Base-by-base conservation (phyloP, 306 rosid genomes). In the Dryas octopetala region DNA sequence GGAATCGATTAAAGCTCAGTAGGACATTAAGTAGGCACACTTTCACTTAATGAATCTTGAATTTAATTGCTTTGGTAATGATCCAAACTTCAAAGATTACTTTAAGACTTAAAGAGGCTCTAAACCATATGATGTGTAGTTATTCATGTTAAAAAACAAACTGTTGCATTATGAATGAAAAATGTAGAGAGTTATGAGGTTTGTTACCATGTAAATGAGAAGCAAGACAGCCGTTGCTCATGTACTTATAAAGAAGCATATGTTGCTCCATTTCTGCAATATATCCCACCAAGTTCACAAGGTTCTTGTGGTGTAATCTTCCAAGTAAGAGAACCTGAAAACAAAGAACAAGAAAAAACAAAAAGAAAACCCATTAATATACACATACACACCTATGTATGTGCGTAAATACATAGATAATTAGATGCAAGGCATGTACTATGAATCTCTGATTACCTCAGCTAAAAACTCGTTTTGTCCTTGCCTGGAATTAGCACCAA, bases 211-310 rank as follows among this genome's bases (percentile, higher is more conserved):
- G 76, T 48, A 72, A 72, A 46, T 72, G 76, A 59, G 47, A 23
- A 72, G 28, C 63, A 50, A 72, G 58, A 72, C 58, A 45, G n/a
- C 67, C 67, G 13, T 57, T 72, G 57, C 46, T 46, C 76, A 72
- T 46, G 76, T 72, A 59, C 3, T 59, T 26, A 28, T 72, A 72
- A 28, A 72, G 76, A 46, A 72, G 76, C 76, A 72, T 72, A 72
- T 45, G 67, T 32, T 72, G 55, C 45, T 43, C 76, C 14, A 59
- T 48, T 59, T 72, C 67, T 46, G 57, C 76, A 4, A 43, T 45
- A 9, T 72, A 72, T 58, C 67, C 76, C 47, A 45, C 63, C 58
- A 72, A 26, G 28, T 46, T 46, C 9, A 72, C 67, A 4, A 46
- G 57, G 47, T 58, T 59, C 55, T 59, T 72, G 76, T 72, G 76